Percentiles rank a stretch among this genome's conserved stretches.
Evolutionary conservation across 129 eudicot genomes (phyloP).

Genomic region (Saussurea involucrata): DNA sequence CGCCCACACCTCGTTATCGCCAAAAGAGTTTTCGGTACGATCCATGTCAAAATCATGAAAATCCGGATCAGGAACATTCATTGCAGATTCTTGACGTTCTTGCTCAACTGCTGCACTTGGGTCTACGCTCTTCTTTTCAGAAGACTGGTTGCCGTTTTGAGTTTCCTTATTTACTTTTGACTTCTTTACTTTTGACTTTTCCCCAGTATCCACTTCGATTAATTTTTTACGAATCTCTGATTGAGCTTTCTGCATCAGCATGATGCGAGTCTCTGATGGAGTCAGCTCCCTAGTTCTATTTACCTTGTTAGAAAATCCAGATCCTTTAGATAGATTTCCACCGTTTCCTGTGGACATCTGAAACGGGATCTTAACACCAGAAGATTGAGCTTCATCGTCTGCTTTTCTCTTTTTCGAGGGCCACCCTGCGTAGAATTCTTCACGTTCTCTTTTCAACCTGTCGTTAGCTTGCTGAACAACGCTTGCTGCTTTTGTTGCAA

Average conservation of each 20-base stretch:
- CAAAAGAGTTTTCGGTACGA: slow-evolving; percentile 61
- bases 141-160: neutral
- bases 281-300: slow-evolving; percentile 57
- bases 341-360: slow-evolving; percentile 39
- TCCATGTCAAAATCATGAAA: slow-evolving; percentile 84
- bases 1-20: slow-evolving; percentile 84
- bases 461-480: slow-evolving; percentile 59
- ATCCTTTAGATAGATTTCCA: slow-evolving; percentile 10
- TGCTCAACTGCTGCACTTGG: slow-evolving; percentile 14
- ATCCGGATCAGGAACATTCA: slow-evolving; percentile 94
- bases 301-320: slow-evolving; percentile 29
- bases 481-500: slow-evolving; percentile 62
- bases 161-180: slow-evolving; percentile 12
- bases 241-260: slow-evolving; percentile 60
- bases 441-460: slow-evolving; percentile 57
- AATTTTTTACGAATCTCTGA: slow-evolving; percentile 42
- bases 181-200: slow-evolving; percentile 24
- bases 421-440: slow-evolving; percentile 46
- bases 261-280: slow-evolving; percentile 43
- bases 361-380: slow-evolving; percentile 33
- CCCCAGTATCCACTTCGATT: slow-evolving; percentile 40
- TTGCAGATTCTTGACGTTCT: slow-evolving; percentile 28
- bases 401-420: slow-evolving; percentile 47
- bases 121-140: slow-evolving; percentile 8
- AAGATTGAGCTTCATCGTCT: slow-evolving; percentile 32